Conservation (phyloP, 2,329 filamentous ascomycete species). For the Pestalotiopsis sp. region DNA sequence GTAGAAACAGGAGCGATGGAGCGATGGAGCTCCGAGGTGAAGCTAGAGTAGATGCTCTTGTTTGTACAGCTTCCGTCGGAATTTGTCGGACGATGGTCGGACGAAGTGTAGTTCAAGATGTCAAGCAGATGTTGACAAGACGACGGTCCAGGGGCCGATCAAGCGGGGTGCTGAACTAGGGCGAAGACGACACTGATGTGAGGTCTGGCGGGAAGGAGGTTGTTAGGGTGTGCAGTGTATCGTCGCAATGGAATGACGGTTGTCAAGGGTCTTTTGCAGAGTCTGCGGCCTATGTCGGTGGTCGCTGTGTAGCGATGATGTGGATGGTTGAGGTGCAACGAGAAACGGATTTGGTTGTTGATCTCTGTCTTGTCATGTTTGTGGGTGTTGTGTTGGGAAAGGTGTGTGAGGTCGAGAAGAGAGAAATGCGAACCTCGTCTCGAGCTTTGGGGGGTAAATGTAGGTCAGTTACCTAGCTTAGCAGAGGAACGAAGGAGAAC, state of each 20-base stretch:
- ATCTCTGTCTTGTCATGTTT: slow-evolving; percentile 24
- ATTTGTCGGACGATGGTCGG: neutral
- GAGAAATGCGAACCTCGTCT: neutral
- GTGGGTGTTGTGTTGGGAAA: slow-evolving; percentile 22
- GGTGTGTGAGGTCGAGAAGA: neutral
- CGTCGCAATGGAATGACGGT: slow-evolving; percentile 3
- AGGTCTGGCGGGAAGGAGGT: neutral
- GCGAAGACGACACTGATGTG: neutral
- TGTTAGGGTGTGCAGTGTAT: neutral
- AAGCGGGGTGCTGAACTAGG: neutral
- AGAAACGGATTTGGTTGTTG: slow-evolving; percentile 11
- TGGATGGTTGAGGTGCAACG: slow-evolving; percentile 11
- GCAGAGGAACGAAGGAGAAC: neutral
- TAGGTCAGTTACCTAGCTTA: neutral
- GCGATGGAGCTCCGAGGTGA: neutral
- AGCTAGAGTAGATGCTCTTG: neutral
- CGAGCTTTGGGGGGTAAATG: neutral
- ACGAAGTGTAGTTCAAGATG: neutral
- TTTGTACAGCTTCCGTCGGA: neutral
- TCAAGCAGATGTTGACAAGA: slow-evolving; percentile 1
- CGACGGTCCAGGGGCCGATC: slow-evolving; percentile 4
- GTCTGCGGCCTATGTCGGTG: slow-evolving; percentile 15
- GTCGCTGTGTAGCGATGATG: slow-evolving; percentile 15
- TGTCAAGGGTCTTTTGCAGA: neutral
- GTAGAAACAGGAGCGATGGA: neutral